Evolutionary conservation across 192 early-diverging fungal species (phyloP).

Genomic region (Backusella tuberculispora): DNA sequence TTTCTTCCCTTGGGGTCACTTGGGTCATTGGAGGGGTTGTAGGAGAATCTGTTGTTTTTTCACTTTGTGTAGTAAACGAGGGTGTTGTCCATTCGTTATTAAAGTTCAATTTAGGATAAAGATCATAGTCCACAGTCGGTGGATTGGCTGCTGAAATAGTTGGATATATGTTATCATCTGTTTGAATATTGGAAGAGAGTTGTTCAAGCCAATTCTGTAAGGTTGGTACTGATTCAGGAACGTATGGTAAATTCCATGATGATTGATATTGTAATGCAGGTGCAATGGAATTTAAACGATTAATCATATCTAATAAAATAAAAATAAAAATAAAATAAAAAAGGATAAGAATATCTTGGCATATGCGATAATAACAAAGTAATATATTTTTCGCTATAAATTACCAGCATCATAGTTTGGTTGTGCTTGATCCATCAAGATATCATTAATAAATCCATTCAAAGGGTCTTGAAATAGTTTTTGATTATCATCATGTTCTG

Average conservation of each 20-base stretch:
- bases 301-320: constrained; percentile 30
- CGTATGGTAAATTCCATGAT: constrained; percentile 3
- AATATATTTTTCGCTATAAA: neutral
- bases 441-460: constrained; percentile 18
- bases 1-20: neutral
- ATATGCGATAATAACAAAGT: neutral
- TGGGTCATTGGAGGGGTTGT: neutral
- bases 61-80: constrained; percentile 2
- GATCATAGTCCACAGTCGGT: neutral
- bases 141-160: neutral
- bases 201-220: constrained; percentile 37
- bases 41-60: constrained; percentile 1
- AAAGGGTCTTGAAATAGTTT: constrained; percentile 25
- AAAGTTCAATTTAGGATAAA: constrained; percentile 1
- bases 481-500: neutral
- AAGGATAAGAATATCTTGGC: neutral
- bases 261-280: constrained; percentile 6
- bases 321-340: neutral
- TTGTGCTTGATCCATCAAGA: constrained; percentile 14
- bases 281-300: constrained; percentile 24
- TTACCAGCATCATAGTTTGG: constrained; percentile 35
- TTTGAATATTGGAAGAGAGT: constrained; percentile 32
- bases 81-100: neutral
- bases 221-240: constrained; percentile 13
- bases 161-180: constrained; percentile 24